Evolutionary conservation across 2,329 filamentous ascomycete genomes (phyloP).

Genomic region (Hypoxylon sp.): DNA sequence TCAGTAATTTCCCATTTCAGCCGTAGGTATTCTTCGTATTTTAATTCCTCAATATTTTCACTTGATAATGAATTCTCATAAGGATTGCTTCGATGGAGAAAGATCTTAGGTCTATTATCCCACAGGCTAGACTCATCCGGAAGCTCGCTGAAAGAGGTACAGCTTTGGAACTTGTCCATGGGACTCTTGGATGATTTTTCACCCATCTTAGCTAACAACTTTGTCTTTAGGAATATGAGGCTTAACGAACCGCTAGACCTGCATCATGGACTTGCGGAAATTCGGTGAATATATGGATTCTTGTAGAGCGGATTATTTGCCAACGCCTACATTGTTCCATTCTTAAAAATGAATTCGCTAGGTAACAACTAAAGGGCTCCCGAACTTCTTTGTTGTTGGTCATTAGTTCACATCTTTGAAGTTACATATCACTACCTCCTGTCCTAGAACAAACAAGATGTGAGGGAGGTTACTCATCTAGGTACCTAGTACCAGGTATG

Average conservation of each 20-base stretch:
- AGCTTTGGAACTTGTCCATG: slow-evolving; percentile 4
- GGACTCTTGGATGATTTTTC: neutral
- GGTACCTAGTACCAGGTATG: neutral
- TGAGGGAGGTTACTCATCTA: neutral
- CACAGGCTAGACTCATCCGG: slow-evolving; percentile 4
- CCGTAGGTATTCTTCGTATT: slow-evolving; percentile 28
- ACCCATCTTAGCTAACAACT: slow-evolving; percentile 7
- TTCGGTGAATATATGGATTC: slow-evolving; percentile 12
- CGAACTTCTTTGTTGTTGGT: slow-evolving; percentile 9
- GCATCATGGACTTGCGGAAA: neutral
- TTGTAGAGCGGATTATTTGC: slow-evolving; percentile 15
- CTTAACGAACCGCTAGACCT: neutral
- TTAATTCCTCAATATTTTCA: neutral
- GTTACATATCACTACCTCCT: neutral
- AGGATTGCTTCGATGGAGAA: neutral
- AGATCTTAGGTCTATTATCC: slow-evolving; percentile 10
- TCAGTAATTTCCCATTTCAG: slow-evolving; percentile 31
- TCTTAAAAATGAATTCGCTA: slow-evolving; percentile 5
- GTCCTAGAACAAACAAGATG: neutral
- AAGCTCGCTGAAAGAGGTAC: slow-evolving; percentile 12
- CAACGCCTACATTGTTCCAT: slow-evolving; percentile 8
- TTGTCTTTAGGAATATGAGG: neutral
- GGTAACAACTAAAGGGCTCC: neutral
- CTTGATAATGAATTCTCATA: neutral
- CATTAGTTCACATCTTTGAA: neutral